phyloP scores from a whole-genome alignment of 2,329 filamentous ascomycete species.

The Nectriaceae sp. region DNA sequence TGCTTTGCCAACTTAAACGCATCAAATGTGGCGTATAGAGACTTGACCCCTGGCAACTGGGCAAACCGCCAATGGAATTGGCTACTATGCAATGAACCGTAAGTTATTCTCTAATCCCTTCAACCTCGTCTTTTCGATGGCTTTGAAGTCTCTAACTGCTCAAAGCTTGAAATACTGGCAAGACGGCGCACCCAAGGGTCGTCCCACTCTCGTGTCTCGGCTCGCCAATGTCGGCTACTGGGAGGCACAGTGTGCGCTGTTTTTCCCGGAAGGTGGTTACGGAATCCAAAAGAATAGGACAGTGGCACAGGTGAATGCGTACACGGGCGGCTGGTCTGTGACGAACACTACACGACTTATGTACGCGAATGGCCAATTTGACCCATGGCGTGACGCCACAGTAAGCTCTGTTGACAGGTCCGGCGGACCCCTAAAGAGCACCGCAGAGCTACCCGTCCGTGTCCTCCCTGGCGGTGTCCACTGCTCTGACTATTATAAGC shows the following conservation, averaged over 20 bases:
- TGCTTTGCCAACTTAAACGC: slow-evolving; percentile 58
- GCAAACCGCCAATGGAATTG: slow-evolving; percentile 58
- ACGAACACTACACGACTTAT: slow-evolving; percentile 55
- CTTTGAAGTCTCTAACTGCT: neutral
- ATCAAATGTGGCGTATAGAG: slow-evolving; percentile 50
- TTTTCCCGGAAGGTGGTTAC: slow-evolving; percentile 55
- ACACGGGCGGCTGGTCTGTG: slow-evolving; percentile 57
- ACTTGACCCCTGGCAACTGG: slow-evolving; percentile 47
- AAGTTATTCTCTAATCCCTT: slow-evolving; percentile 31
- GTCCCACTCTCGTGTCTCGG: slow-evolving; percentile 52
- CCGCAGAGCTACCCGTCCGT: slow-evolving; percentile 48
- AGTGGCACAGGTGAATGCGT: slow-evolving; percentile 49
- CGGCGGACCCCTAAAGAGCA: slow-evolving; percentile 53
- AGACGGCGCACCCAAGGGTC: slow-evolving; percentile 47
- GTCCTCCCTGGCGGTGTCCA: slow-evolving; percentile 57
- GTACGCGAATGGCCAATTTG: slow-evolving; percentile 59
- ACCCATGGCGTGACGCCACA: slow-evolving; percentile 59
- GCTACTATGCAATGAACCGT: slow-evolving; percentile 65
- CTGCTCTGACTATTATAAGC: slow-evolving; percentile 50
- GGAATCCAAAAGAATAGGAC: slow-evolving; percentile 47
- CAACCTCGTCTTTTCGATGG: slow-evolving; percentile 28
- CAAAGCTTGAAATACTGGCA: slow-evolving; percentile 25
- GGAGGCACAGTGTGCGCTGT: slow-evolving; percentile 55
- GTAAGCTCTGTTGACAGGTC: slow-evolving; percentile 56
- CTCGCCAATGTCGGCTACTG: slow-evolving; percentile 53